These are phyloP conservation scores for Cryptococcus sp. DNA, from an alignment of 1,284 basidiomycete species.

Conservation along the genomic window DNA sequence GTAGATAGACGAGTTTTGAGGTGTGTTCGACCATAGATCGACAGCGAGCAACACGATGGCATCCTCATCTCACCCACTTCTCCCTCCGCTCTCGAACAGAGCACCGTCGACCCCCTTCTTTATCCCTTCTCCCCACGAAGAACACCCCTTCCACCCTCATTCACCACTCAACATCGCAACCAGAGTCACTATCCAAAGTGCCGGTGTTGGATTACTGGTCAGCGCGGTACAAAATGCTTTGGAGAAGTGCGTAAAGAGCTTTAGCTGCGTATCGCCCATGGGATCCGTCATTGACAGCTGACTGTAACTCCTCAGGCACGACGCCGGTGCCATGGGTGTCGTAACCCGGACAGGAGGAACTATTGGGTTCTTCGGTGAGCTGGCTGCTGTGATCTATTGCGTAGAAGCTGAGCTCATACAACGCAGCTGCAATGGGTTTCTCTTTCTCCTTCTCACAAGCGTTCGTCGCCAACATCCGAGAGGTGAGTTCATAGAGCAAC, in stretches of 20 bases:
- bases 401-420: background rate
- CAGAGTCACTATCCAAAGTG: constrained; percentile 66
- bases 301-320: constrained; percentile 59
- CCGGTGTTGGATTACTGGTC: constrained; percentile 72
- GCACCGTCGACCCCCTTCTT: constrained; percentile 34
- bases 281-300: background rate
- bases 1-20: too few species aligned
- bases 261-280: background rate
- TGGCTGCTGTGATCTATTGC: background rate
- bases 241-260: constrained; percentile 53
- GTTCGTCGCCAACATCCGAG: constrained; percentile 74
- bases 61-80: constrained; percentile 35
- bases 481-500: constrained; percentile 41
- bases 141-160: constrained; percentile 43
- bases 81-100: constrained; percentile 33
- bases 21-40: background rate
- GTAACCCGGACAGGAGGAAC: constrained; percentile 75
- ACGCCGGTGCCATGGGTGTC: constrained; percentile 82
- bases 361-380: constrained; percentile 77
- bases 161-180: constrained; percentile 55
- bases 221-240: constrained; percentile 83
- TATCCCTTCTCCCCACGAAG: constrained; percentile 41
- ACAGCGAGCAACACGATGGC: constrained; percentile 21
- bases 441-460: constrained; percentile 82
- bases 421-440: constrained; percentile 83